These are phyloP conservation scores for Huntiella savannae DNA, from an alignment of 2,329 filamentous ascomycete species.

Conservation along the genomic window DNA sequence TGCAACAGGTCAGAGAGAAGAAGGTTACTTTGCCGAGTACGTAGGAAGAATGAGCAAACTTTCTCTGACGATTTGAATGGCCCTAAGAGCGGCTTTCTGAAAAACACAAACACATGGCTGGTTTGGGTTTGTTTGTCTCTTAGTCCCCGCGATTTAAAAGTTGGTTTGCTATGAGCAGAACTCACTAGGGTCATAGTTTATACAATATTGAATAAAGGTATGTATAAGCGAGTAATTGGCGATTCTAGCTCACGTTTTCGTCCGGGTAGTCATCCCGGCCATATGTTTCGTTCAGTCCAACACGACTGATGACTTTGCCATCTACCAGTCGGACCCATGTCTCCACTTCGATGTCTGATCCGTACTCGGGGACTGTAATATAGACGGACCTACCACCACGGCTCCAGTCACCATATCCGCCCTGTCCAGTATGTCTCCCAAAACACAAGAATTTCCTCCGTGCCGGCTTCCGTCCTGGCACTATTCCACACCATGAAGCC, in stretches of 20 bases:
- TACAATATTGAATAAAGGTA: too few relatives aligned
- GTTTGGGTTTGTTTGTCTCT: too few relatives aligned
- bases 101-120: too few relatives aligned
- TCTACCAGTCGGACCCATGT: constrained; percentile 45
- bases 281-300: constrained; percentile 40
- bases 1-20: too few relatives aligned
- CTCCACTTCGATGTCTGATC: constrained; percentile 25
- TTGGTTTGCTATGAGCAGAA: too few relatives aligned
- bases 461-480: constrained; percentile 12
- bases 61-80: too few relatives aligned
- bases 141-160: too few relatives aligned
- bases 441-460: constrained; percentile 26
- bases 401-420: constrained; percentile 47
- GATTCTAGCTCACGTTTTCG: constrained; percentile 1
- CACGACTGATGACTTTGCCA: constrained; percentile 28
- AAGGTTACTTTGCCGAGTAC: too few relatives aligned
- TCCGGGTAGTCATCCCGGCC: constrained; percentile 33
- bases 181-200: too few relatives aligned
- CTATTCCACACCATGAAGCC: constrained; percentile 24
- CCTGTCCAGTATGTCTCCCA: constrained; percentile 49
- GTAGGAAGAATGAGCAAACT: too few relatives aligned
- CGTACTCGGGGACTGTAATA: background rate
- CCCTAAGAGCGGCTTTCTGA: too few relatives aligned
- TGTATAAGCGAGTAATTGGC: too few relatives aligned
- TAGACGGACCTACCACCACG: constrained; percentile 38